Percentiles rank a stretch among this genome's conserved stretches.
These are phyloP conservation scores for Colletotrichum theobromicola DNA, from an alignment of 2,329 filamentous ascomycete species.

Conservation along the genomic window DNA sequence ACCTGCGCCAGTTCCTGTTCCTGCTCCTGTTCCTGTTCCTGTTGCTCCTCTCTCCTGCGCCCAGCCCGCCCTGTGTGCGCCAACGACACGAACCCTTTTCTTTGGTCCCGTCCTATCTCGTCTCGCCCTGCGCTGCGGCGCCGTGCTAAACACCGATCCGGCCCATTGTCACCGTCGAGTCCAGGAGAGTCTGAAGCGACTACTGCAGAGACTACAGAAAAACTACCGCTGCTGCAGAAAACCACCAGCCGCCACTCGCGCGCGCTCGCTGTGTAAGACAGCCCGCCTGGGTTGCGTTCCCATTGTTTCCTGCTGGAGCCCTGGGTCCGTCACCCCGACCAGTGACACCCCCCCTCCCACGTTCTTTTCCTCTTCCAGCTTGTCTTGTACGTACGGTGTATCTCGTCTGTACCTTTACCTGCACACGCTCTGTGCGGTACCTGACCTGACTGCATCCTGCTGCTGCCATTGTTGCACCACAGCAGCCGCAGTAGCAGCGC, in stretches of 20 bases:
- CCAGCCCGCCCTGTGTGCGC: not conserved
- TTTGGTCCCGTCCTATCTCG: not conserved
- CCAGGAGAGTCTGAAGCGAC: not conserved
- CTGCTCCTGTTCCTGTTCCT: not conserved
- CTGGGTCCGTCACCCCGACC: slow-evolving; percentile 2
- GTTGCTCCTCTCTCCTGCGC: not conserved
- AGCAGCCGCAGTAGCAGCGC: not conserved
- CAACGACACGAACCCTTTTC: not conserved
- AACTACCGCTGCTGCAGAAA: not conserved
- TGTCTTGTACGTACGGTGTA: not conserved
- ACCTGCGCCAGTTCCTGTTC: not conserved
- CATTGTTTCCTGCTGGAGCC: not conserved
- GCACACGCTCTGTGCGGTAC: not conserved
- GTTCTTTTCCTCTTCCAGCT: not conserved
- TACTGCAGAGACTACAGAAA: not conserved
- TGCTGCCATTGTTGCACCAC: slow-evolving; percentile 1
- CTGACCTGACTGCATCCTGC: not conserved
- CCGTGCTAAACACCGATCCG: not conserved
- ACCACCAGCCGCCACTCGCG: not conserved
- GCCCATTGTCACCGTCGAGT: not conserved
- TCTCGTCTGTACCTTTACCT: not conserved
- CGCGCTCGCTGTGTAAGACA: not conserved
- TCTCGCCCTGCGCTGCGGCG: not conserved
- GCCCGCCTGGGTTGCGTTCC: not conserved
- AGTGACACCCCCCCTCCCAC: not conserved